These are phyloP conservation scores for Phytopythium mirpurense DNA, from an alignment of 352 stramenopile genomes.

Conservation along the genomic window DNA sequence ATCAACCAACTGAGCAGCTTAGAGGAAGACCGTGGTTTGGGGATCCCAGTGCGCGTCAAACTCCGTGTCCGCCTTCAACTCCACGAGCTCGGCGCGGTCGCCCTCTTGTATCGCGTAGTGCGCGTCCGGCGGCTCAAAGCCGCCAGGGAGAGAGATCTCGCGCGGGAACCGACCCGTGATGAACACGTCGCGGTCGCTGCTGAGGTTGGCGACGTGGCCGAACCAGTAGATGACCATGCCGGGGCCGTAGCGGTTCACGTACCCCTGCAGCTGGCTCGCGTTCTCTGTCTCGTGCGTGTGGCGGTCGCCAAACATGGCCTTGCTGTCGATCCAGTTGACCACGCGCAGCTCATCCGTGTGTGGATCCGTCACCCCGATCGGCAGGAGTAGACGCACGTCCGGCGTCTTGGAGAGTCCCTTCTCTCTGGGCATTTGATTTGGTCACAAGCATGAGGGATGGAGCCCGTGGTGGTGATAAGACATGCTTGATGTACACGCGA, in stretches of 20 bases:
- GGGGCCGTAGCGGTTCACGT: slow-evolving; percentile 76
- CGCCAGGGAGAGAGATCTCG: slow-evolving; percentile 52
- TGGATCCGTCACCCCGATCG: slow-evolving; percentile 67
- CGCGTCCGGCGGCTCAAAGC: slow-evolving; percentile 29
- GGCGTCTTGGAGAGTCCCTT: slow-evolving; percentile 85
- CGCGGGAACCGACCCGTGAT: slow-evolving; percentile 53
- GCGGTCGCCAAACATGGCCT: slow-evolving; percentile 86
- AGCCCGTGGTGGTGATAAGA: no score
- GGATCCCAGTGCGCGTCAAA: slow-evolving; percentile 38
- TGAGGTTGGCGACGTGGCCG: slow-evolving; percentile 55
- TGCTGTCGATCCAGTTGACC: slow-evolving; percentile 90
- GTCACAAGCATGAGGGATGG: no score
- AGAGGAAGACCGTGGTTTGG: slow-evolving; percentile 29
- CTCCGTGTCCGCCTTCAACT: slow-evolving; percentile 16
- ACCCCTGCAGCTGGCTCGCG: slow-evolving; percentile 64
- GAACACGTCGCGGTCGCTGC: slow-evolving; percentile 48
- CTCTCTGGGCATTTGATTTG: no score
- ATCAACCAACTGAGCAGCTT: no score
- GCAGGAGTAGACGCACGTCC: slow-evolving; percentile 72
- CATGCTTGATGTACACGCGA: no score
- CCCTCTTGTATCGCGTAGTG: slow-evolving; percentile 14
- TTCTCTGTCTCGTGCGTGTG: slow-evolving; percentile 79
- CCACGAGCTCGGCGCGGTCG: slow-evolving; percentile 13
- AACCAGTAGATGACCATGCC: slow-evolving; percentile 91
- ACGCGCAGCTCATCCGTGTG: slow-evolving; percentile 26